Conservation (phyloP, 2,329 filamentous ascomycete species). For the Emergomyces africanus region DNA sequence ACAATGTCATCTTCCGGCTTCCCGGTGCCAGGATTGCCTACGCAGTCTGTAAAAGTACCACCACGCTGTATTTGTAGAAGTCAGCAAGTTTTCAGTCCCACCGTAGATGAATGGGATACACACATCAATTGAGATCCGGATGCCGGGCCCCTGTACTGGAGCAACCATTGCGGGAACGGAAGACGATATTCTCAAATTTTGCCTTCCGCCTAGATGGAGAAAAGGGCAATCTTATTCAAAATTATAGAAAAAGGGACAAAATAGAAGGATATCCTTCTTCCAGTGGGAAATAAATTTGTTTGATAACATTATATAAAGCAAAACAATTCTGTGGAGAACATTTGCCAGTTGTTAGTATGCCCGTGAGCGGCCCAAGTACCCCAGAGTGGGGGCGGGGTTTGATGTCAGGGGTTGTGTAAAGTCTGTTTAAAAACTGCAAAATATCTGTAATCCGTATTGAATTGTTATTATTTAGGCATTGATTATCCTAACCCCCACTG, state of each 20-base stretch:
- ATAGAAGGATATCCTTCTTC: background rate
- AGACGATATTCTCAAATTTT: background rate
- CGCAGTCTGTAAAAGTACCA: conserved; percentile 86
- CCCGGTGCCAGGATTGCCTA: conserved; percentile 62
- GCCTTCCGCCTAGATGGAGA: background rate
- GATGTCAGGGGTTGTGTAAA: background rate
- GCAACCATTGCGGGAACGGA: conserved; percentile 4
- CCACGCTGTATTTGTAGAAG: conserved; percentile 44
- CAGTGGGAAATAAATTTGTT: background rate
- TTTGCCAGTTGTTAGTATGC: background rate
- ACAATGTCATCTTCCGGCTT: conserved; percentile 61
- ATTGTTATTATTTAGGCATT: background rate
- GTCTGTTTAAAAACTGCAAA: background rate
- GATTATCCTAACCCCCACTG: background rate
- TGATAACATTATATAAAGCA: background rate
- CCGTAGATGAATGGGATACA: conserved; percentile 7
- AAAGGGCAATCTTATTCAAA: background rate
- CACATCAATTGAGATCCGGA: conserved; percentile 27
- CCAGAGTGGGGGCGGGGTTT: background rate
- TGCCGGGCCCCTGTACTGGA: conserved; percentile 13
- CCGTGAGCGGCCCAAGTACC: background rate
- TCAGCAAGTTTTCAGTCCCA: background rate
- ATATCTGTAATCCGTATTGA: background rate
- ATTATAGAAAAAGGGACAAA: background rate
- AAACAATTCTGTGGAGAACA: background rate